phyloP scores from a whole-genome alignment of 306 rosid species.

The Quercus wislizeni region DNA sequence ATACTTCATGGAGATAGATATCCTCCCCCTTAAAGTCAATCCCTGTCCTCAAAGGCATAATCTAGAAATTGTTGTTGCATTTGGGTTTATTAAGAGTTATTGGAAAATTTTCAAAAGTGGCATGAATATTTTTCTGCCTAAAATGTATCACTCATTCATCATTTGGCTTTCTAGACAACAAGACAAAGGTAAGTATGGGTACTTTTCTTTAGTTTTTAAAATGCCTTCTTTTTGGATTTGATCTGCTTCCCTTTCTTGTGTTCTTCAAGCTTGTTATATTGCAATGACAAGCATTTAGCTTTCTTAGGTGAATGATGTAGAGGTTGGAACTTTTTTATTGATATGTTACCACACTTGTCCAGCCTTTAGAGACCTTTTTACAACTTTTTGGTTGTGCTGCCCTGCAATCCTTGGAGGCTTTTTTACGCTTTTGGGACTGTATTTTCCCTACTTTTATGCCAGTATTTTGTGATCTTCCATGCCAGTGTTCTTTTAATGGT shows the following conservation, averaged over 20 bases:
- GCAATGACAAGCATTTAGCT: slow-evolving; percentile 55
- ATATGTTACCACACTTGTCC: slow-evolving; percentile 37
- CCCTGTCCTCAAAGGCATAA: too few species aligned
- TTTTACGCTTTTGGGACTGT: slow-evolving; percentile 39
- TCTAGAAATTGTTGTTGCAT: slow-evolving; percentile 28
- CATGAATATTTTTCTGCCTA: slow-evolving; percentile 50
- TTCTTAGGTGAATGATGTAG: slow-evolving; percentile 89
- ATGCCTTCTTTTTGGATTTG: slow-evolving; percentile 45
- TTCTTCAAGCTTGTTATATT: slow-evolving; percentile 53
- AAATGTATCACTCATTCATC: slow-evolving; percentile 67
- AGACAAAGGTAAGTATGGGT: too few species aligned
- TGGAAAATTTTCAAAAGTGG: slow-evolving; percentile 31
- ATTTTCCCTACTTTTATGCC: slow-evolving; percentile 43
- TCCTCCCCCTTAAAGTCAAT: too few species aligned
- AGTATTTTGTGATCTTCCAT: background rate
- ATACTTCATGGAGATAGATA: too few species aligned
- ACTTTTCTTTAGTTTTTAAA: slow-evolving; percentile 28
- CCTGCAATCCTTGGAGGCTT: slow-evolving; percentile 39
- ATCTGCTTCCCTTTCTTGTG: slow-evolving; percentile 45
- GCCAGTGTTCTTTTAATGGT: too few species aligned
- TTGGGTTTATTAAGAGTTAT: slow-evolving; percentile 44
- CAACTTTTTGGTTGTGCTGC: slow-evolving; percentile 40
- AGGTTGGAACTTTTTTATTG: slow-evolving; percentile 41
- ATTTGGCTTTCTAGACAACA: slow-evolving; percentile 63
- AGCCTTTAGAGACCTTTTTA: slow-evolving; percentile 49